Percentiles rank a stretch among this genome's conserved stretches.
phyloP scores from a whole-genome alignment of 768 basidiomycete species.

The Fomitopsis serialis region DNA sequence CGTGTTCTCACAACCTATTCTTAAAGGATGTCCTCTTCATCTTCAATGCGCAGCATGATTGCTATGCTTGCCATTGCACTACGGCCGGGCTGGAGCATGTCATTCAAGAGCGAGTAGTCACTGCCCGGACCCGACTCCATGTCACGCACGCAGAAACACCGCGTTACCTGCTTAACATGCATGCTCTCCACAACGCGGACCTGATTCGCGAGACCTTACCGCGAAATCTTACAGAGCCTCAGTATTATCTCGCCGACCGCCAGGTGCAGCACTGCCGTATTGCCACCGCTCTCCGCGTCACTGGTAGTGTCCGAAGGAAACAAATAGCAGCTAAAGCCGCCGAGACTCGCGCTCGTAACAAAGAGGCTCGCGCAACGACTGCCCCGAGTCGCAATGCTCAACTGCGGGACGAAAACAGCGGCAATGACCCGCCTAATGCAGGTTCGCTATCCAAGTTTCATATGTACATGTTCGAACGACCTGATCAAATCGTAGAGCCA shows the following conservation, averaged over 20 bases:
- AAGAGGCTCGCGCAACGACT: too few relatives aligned
- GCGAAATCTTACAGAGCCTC: constrained; percentile 14
- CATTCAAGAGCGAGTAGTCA: constrained; percentile 2
- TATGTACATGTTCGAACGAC: too few relatives aligned
- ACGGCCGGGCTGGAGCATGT: background rate
- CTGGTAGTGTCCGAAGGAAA: too few relatives aligned
- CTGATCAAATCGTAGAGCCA: too few relatives aligned
- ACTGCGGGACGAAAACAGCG: too few relatives aligned
- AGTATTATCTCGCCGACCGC: constrained; percentile 11
- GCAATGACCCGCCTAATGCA: too few relatives aligned
- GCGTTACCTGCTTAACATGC: constrained; percentile 22
- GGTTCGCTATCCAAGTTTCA: too few relatives aligned
- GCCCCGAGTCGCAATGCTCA: too few relatives aligned
- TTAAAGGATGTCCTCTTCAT: constrained; percentile 2
- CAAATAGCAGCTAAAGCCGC: too few relatives aligned
- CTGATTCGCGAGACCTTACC: constrained; percentile 19
- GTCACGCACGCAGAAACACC: background rate
- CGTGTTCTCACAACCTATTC: too few relatives aligned
- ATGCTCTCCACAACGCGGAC: constrained; percentile 27
- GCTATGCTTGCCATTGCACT: background rate
- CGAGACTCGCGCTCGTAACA: too few relatives aligned
- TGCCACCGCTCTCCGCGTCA: too few relatives aligned
- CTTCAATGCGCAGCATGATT: constrained; percentile 9
- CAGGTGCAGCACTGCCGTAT: constrained; percentile 6
- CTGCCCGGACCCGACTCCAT: background rate